These are phyloP conservation scores for Fusarium sp. DNA, from an alignment of 2,329 filamentous ascomycete species.

Conservation along the genomic window DNA sequence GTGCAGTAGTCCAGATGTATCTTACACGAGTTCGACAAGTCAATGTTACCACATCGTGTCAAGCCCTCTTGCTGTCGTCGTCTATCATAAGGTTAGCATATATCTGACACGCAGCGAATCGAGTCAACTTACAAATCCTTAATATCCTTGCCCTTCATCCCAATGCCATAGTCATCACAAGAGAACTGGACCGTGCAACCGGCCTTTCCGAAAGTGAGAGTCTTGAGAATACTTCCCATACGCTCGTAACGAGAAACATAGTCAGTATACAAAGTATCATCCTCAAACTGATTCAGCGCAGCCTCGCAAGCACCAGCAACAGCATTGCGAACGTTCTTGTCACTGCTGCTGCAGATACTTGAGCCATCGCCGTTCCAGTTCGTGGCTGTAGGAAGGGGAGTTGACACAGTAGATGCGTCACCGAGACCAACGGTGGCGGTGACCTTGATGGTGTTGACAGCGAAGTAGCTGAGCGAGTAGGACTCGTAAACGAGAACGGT, in stretches of 20 bases:
- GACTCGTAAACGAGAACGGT: constrained; percentile 17
- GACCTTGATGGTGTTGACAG: constrained; percentile 8
- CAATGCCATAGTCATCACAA: constrained; percentile 24
- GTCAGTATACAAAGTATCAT: constrained; percentile 13
- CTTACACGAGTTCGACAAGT: constrained; percentile 18
- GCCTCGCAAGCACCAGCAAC: not conserved
- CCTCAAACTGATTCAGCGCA: constrained; percentile 12
- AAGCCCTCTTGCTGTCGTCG: not conserved
- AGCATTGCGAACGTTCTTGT: constrained; percentile 13
- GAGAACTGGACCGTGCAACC: constrained; percentile 21
- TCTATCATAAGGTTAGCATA: not conserved
- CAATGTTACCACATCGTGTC: constrained; percentile 19
- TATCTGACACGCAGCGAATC: accelerated
- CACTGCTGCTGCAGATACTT: constrained; percentile 5
- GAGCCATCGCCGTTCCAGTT: constrained; percentile 14
- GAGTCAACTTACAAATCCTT: constrained; percentile 23
- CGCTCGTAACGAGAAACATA: constrained; percentile 4
- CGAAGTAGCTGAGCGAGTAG: constrained; percentile 11
- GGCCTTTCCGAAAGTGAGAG: constrained; percentile 3
- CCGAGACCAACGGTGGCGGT: constrained; percentile 21
- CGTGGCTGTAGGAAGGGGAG: constrained; percentile 1
- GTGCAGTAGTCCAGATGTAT: constrained; percentile 27
- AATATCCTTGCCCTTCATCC: constrained; percentile 26
- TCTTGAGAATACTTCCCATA: constrained; percentile 27
- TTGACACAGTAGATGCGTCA: constrained; percentile 6